A percentile compares a stretch with the other conserved stretches of the same genome.
phyloP scores from a whole-genome alignment of 345 rosid genomes.

The Boechera stricta region DNA sequence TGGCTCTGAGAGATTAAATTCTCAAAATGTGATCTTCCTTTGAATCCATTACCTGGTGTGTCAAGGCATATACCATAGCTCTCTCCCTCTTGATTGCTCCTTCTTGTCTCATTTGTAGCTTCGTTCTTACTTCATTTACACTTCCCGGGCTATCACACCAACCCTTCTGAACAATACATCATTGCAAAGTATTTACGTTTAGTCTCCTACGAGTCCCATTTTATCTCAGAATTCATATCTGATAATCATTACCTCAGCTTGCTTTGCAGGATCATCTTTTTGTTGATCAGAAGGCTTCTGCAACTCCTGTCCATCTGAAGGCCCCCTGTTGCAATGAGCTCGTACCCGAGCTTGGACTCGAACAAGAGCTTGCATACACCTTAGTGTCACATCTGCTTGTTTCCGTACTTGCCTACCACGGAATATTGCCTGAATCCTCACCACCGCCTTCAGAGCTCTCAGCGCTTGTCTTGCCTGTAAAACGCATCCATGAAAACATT shows the following conservation, averaged over 20 bases:
- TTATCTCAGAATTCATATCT: background rate
- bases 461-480: slow-evolving; percentile 77
- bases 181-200: slow-evolving; percentile 8
- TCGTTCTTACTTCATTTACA: slow-evolving; percentile 63
- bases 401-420: slow-evolving; percentile 84
- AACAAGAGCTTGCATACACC: slow-evolving; percentile 99
- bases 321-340: slow-evolving; percentile 51
- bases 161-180: slow-evolving; percentile 58
- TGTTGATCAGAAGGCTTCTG: slow-evolving; percentile 36
- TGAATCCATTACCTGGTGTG: slow-evolving; percentile 64
- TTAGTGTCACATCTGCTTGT: slow-evolving; percentile 87
- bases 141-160: slow-evolving; percentile 87
- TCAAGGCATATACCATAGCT: slow-evolving; percentile 71
- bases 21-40: background rate
- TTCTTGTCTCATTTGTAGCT: slow-evolving; percentile 77
- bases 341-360: slow-evolving; percentile 83
- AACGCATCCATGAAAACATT: background rate
- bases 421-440: slow-evolving; percentile 90
- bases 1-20: background rate
- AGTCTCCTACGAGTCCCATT: background rate
- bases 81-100: slow-evolving; percentile 92
- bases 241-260: slow-evolving; percentile 66
- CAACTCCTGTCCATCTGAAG: slow-evolving; percentile 52
- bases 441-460: slow-evolving; percentile 86
- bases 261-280: slow-evolving; percentile 60